Conservation (phyloP, 2,329 filamentous ascomycete species). For the Trichoderma atrobrunneum region DNA sequence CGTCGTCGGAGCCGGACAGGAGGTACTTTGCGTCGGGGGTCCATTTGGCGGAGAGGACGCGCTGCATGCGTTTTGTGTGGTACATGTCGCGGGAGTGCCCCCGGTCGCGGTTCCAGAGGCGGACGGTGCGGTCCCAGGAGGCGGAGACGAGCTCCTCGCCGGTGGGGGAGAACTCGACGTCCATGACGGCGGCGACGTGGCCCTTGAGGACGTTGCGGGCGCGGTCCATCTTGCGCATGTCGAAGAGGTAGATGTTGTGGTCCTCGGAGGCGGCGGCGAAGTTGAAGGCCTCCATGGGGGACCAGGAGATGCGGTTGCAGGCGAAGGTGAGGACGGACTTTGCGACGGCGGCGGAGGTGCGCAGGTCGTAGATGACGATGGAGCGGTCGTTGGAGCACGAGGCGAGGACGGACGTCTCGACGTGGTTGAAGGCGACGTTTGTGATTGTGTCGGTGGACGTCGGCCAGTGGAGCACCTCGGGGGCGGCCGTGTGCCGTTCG, state of each 20-base stretch:
- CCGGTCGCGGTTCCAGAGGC: constrained; percentile 75
- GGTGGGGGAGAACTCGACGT: constrained; percentile 91
- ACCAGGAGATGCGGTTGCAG: constrained; percentile 84
- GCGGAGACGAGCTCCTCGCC: constrained; percentile 91
- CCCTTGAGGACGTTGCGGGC: constrained; percentile 88
- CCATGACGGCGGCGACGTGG: constrained; percentile 89
- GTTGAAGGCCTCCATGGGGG: constrained; percentile 96
- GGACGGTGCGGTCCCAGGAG: constrained; percentile 79
- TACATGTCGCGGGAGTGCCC: constrained; percentile 92
- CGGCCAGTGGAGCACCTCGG: constrained; percentile 83
- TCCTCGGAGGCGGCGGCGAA: constrained; percentile 92
- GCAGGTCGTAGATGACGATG: constrained; percentile 86
- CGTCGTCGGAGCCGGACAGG: constrained; percentile 88
- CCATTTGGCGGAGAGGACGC: constrained; percentile 81
- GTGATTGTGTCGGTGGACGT: constrained; percentile 88
- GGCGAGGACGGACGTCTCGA: constrained; percentile 86
- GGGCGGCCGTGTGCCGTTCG: constrained; percentile 73
- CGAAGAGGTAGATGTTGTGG: constrained; percentile 84
- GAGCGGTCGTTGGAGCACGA: constrained; percentile 83
- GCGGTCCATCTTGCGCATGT: constrained; percentile 86
- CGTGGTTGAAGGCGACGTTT: constrained; percentile 84
- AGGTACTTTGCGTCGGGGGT: constrained; percentile 89
- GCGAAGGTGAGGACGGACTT: constrained; percentile 80
- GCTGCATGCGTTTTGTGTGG: constrained; percentile 97
- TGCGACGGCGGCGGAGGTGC: constrained; percentile 77